Conservation (phyloP, 306 rosid species). For the Gastrolobium villosum region DNA sequence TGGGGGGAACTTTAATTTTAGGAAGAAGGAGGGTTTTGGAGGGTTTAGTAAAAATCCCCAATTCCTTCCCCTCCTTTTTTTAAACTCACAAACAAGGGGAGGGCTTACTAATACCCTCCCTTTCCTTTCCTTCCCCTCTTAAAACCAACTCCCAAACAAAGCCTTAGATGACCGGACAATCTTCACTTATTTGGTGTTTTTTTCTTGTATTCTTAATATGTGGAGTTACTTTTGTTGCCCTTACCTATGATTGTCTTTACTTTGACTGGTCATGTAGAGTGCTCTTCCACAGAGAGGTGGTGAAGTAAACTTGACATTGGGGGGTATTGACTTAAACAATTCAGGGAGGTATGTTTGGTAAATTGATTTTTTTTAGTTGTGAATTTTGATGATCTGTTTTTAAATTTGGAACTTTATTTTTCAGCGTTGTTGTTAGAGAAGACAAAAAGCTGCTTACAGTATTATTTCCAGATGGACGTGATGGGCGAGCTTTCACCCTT, state of each 20-base stretch:
- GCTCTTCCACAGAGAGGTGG: slow-evolving; percentile 97
- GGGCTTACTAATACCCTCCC: too few species aligned
- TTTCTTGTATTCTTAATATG: slow-evolving; percentile 30
- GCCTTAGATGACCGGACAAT: slow-evolving; percentile 14
- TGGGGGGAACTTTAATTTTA: too few species aligned
- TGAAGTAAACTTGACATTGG: slow-evolving; percentile 95
- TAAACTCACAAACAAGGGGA: too few species aligned
- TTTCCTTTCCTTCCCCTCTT: too few species aligned
- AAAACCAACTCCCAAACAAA: too few species aligned
- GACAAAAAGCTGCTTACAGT: slow-evolving; percentile 97
- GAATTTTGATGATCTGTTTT: slow-evolving; percentile 41
- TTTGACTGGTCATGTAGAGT: slow-evolving; percentile 64
- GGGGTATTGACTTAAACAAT: slow-evolving; percentile 99
- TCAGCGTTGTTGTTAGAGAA: slow-evolving; percentile 98
- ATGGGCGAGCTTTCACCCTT: slow-evolving; percentile 98
- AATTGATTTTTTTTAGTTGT: slow-evolving; percentile 3
- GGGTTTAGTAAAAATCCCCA: too few species aligned
- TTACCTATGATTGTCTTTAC: slow-evolving; percentile 32
- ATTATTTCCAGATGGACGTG: slow-evolving; percentile 99
- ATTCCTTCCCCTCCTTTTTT: too few species aligned
- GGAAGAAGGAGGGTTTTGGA: too few species aligned
- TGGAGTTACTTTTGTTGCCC: slow-evolving; percentile 28
- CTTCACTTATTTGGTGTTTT: slow-evolving; percentile 5
- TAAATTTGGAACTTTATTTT: slow-evolving; percentile 51
- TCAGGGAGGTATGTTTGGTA: slow-evolving; percentile 85